Evolutionary conservation across 306 rosid species (phyloP).

Genomic region (Pterocarpus santalinus): DNA sequence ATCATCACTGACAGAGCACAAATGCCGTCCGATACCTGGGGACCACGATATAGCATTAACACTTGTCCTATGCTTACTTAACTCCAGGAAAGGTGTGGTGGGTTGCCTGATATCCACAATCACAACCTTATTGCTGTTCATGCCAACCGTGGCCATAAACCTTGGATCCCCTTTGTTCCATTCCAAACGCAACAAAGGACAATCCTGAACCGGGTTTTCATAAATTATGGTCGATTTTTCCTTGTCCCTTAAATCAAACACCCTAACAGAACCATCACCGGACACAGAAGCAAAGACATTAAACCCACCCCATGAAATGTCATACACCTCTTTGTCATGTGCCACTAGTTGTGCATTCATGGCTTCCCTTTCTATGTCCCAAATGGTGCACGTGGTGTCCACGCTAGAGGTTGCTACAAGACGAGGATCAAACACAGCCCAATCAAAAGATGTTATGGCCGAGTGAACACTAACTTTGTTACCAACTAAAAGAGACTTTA

Average conservation of each 20-base stretch:
- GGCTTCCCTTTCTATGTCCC: conserved; percentile 70
- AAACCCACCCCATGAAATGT: conserved; percentile 78
- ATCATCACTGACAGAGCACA: conserved; percentile 72
- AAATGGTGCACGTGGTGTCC: conserved; percentile 69
- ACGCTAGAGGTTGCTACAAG: conserved; percentile 62
- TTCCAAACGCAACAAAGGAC: conserved; percentile 66
- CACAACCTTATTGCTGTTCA: conserved; percentile 68
- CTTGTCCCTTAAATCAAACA: conserved; percentile 71
- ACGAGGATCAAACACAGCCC: conserved; percentile 56
- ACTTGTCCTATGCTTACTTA: conserved; percentile 59
- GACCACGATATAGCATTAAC: conserved; percentile 78
- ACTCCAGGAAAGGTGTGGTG: conserved; percentile 64
- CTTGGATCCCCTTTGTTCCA: conserved; percentile 79
- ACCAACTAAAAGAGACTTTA: conserved; percentile 60
- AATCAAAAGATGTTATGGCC: conserved; percentile 68
- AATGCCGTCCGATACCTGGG: conserved; percentile 56
- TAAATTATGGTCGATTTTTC: conserved; percentile 74
- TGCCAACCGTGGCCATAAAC: conserved; percentile 65
- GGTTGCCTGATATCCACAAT: conserved; percentile 74
- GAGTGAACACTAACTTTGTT: conserved; percentile 64
- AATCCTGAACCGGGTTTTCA: conserved; percentile 58
- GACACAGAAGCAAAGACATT: conserved; percentile 77
- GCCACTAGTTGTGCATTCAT: conserved; percentile 75
- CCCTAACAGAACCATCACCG: conserved; percentile 75
- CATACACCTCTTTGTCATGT: conserved; percentile 77